These are phyloP conservation scores for Dioscorea cayenensis DNA, from an alignment of 116 monocot genomes.

Conservation along the genomic window DNA sequence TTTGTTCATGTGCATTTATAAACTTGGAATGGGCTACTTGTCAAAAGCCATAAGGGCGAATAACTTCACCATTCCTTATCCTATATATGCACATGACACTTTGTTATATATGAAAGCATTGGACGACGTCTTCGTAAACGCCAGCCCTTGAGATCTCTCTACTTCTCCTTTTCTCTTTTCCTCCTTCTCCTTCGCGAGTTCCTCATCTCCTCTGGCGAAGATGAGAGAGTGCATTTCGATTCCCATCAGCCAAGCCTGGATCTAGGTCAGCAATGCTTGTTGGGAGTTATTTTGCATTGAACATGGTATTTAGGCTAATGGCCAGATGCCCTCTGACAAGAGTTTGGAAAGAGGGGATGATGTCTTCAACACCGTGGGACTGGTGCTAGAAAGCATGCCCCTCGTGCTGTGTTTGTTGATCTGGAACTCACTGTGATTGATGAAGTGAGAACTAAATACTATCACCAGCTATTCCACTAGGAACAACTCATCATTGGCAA, in stretches of 20 bases:
- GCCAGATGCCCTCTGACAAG: slow-evolving; percentile 49
- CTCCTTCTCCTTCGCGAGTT: not conserved
- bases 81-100: too few relatives aligned
- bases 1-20: too few relatives aligned
- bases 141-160: slow-evolving; percentile 8
- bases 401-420: slow-evolving; percentile 54
- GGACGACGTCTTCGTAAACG: slow-evolving; percentile 36
- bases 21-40: too few relatives aligned
- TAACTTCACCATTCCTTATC: too few relatives aligned
- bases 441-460: slow-evolving; percentile 41
- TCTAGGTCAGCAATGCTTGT: slow-evolving; percentile 81
- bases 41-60: too few relatives aligned
- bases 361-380: too few relatives aligned
- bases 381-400: slow-evolving; percentile 45
- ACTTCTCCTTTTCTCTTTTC: not conserved
- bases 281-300: slow-evolving; percentile 84
- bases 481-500: slow-evolving; percentile 58
- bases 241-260: slow-evolving; percentile 83
- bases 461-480: slow-evolving; percentile 9
- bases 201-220: not conserved
- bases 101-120: not conserved
- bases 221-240: slow-evolving; percentile 74
- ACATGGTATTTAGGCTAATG: slow-evolving; percentile 72
- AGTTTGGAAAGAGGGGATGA: slow-evolving; percentile 35
- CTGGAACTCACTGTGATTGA: slow-evolving; percentile 58